phyloP scores from a whole-genome alignment of 192 early-diverging fungal genomes.

The Podila verticillata region DNA sequence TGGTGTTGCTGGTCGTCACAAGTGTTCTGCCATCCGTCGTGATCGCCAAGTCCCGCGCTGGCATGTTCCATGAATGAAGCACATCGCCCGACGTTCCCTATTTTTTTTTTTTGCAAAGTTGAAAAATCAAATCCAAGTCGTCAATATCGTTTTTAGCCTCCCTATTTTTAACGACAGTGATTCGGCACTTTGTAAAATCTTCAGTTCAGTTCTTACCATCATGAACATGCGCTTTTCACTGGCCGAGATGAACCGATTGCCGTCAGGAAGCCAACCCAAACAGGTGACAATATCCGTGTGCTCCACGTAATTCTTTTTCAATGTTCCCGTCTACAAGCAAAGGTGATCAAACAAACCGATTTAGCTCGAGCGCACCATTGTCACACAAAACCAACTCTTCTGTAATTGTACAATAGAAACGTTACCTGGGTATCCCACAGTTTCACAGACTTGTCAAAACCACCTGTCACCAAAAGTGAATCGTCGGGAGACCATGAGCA shows the following conservation, averaged over 20 bases:
- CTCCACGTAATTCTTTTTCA: conserved; percentile 63
- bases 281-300: conserved; percentile 85
- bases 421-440: conserved; percentile 84
- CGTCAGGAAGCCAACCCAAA: conserved; percentile 89
- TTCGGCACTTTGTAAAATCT: no score
- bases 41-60: conserved; percentile 66
- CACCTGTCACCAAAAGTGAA: conserved; percentile 77
- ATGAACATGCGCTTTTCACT: conserved; percentile 81
- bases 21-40: conserved; percentile 70
- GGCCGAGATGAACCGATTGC: conserved; percentile 85
- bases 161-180: no score
- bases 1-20: conserved; percentile 45
- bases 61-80: conserved; percentile 66
- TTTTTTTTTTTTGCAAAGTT: not conserved
- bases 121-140: not conserved
- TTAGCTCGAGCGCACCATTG: no score
- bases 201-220: conserved; percentile 71
- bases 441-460: conserved; percentile 83
- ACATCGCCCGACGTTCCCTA: conserved; percentile 55
- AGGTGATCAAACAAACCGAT: no score
- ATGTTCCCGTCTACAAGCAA: conserved; percentile 63
- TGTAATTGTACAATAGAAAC: not conserved
- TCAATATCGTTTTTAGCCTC: no score
- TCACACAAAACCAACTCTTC: not conserved
- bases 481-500: conserved; percentile 94